A percentile compares a stretch with the other conserved stretches of the same genome.
These are phyloP conservation scores for Boletellus emodensis DNA, from an alignment of 768 basidiomycete species.

Conservation along the genomic window DNA sequence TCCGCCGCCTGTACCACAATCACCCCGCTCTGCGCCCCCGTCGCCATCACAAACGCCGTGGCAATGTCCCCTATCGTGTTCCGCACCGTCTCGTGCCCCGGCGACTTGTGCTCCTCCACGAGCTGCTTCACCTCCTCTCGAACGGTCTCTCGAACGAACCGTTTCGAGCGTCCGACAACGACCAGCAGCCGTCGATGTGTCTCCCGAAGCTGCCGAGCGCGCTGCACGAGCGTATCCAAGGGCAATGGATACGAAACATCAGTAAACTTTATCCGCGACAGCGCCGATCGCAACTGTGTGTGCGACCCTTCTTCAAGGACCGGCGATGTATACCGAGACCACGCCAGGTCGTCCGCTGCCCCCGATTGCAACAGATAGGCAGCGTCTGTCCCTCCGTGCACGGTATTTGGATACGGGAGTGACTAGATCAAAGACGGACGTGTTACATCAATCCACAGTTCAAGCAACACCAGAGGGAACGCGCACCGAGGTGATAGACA, in stretches of 20 bases:
- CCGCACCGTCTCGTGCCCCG: conserved; percentile 38
- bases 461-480: background rate
- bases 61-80: conserved; percentile 87
- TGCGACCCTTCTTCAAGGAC: conserved; percentile 7
- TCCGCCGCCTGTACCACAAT: conserved; percentile 65
- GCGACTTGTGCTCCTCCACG: conserved; percentile 28
- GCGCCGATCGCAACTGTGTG: conserved; percentile 31
- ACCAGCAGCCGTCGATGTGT: conserved; percentile 47
- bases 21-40: conserved; percentile 53
- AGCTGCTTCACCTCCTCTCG: conserved; percentile 54
- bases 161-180: conserved; percentile 72
- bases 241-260: conserved; percentile 48
- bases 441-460: background rate
- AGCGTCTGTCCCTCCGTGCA: conserved; percentile 64
- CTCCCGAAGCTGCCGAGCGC: conserved; percentile 28
- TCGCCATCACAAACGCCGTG: conserved; percentile 64
- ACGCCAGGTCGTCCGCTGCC: conserved; percentile 77
- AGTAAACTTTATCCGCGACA: conserved; percentile 64
- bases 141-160: conserved; percentile 60
- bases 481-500: conserved; percentile 8
- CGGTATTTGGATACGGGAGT: conserved; percentile 57
- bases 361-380: conserved; percentile 68
- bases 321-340: conserved; percentile 55
- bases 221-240: conserved; percentile 52
- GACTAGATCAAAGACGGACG: conserved; percentile 33